Evolutionary conservation across 2,329 filamentous ascomycete species (phyloP).

Genomic region (Colletotrichum incanum): DNA sequence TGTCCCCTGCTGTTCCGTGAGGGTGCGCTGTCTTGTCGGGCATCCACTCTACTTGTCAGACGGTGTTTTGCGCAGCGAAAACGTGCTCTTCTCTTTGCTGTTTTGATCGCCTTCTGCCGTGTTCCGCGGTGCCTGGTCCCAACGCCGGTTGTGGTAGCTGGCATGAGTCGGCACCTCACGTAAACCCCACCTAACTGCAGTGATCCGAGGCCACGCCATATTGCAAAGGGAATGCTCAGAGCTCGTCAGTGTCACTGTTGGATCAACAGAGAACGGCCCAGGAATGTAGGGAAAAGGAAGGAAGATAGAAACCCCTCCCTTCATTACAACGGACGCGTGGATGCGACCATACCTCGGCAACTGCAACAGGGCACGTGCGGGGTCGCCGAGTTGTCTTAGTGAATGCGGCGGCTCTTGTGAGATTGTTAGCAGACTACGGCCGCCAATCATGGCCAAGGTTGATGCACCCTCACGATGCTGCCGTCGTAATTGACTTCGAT

Average conservation of each 20-base stretch:
- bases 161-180: constrained; percentile 9
- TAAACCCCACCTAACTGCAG: constrained; percentile 21
- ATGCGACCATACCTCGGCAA: constrained; percentile 18
- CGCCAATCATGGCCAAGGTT: constrained; percentile 23
- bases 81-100: not conserved
- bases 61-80: constrained; percentile 4
- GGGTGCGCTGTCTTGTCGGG: constrained; percentile 29
- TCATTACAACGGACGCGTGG: constrained; percentile 4
- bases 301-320: not conserved
- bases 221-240: constrained; percentile 36
- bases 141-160: not conserved
- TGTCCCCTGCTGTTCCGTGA: constrained; percentile 1
- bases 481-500: constrained; percentile 29
- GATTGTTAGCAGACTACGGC: not conserved
- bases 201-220: constrained; percentile 12
- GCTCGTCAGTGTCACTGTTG: constrained; percentile 26
- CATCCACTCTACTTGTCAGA: not conserved
- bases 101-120: constrained; percentile 4
- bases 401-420: constrained; percentile 14
- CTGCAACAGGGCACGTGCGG: constrained; percentile 13
- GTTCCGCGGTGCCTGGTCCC: constrained; percentile 21
- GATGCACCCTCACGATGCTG: constrained; percentile 11
- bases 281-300: not conserved
- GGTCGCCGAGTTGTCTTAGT: constrained; percentile 17
- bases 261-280: not conserved